phyloP scores from a whole-genome alignment of 2,329 filamentous ascomycete genomes.

The Plectosphaerella plurivora region DNA sequence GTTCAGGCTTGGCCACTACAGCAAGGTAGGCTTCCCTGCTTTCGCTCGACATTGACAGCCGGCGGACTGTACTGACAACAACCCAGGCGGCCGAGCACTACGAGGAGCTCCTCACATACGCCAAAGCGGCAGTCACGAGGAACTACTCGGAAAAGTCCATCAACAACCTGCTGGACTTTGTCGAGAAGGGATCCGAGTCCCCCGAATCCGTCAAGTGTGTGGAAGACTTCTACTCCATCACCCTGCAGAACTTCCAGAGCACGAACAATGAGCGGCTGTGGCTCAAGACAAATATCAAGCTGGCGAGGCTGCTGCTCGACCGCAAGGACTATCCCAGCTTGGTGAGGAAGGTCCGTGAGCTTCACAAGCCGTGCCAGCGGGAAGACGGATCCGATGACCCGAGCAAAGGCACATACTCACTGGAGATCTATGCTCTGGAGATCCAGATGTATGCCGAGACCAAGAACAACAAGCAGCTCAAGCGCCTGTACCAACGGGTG shows the following conservation, averaged over 20 bases:
- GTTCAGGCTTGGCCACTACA: slow-evolving; percentile 85
- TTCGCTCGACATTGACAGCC: not conserved
- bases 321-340: slow-evolving; percentile 82
- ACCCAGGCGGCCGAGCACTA: slow-evolving; percentile 83
- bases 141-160: slow-evolving; percentile 99
- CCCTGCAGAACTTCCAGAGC: slow-evolving; percentile 89
- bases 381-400: slow-evolving; percentile 87
- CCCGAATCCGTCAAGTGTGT: slow-evolving; percentile 70
- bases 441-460: slow-evolving; percentile 99
- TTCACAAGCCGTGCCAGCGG: slow-evolving; percentile 83
- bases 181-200: slow-evolving; percentile 80
- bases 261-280: slow-evolving; percentile 97
- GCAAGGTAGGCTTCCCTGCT: slow-evolving; percentile 52
- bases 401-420: slow-evolving; percentile 91
- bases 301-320: slow-evolving; percentile 85
- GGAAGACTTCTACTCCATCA: slow-evolving; percentile 93
- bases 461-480: slow-evolving; percentile 94
- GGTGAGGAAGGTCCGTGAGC: slow-evolving; percentile 77
- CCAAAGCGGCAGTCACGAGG: slow-evolving; percentile 92
- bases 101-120: slow-evolving; percentile 90
- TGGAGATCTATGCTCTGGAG: slow-evolving; percentile 94
- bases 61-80: slow-evolving; percentile 2
- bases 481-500: slow-evolving; percentile 85
- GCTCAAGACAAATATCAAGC: slow-evolving; percentile 98
- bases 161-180: slow-evolving; percentile 98